These are phyloP conservation scores for Scutellaria baicalensis DNA, from an alignment of 257 asterid genomes.

Conservation along the genomic window DNA sequence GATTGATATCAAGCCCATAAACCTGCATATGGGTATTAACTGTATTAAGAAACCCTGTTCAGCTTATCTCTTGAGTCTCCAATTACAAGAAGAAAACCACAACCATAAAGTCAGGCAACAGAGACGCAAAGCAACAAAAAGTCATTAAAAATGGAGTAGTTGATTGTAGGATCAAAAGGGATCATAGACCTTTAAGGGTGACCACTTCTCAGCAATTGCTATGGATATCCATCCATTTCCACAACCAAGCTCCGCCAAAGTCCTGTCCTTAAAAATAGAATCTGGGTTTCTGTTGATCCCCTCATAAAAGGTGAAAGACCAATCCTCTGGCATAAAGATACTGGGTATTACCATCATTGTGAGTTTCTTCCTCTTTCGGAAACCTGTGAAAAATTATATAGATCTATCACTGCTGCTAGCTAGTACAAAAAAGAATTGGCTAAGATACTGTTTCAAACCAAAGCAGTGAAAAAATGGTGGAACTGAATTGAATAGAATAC, in stretches of 20 bases:
- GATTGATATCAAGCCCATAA: conserved; percentile 99
- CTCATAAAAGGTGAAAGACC: conserved; percentile 98
- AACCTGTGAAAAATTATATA: conserved; percentile 32
- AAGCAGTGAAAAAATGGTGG: not conserved
- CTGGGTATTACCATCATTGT: conserved; percentile 95
- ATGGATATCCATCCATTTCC: conserved; percentile 99
- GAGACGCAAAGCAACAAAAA: not conserved
- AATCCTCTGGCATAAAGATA: conserved; percentile 92
- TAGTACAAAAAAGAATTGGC: not conserved
- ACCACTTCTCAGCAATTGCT: conserved; percentile 97
- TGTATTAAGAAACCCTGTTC: conserved; percentile 14
- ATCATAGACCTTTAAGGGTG: conserved; percentile 61
- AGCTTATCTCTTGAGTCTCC: conserved; percentile 3
- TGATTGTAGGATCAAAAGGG: not conserved
- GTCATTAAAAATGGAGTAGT: conserved; percentile 6
- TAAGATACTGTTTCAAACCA: not conserved
- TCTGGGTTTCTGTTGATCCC: conserved; percentile 95
- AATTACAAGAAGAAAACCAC: conserved; percentile 1
- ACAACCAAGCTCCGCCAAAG: conserved; percentile 95
- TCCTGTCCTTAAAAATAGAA: conserved; percentile 84
- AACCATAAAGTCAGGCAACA: not conserved
- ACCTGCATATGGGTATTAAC: conserved; percentile 47
- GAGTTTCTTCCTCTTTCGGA: conserved; percentile 73
- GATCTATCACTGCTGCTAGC: conserved; percentile 9
- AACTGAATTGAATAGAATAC: not conserved